Evolutionary conservation across 1,139 yeast genomes (phyloP).

Genomic region (Yamadazyma mexicana): DNA sequence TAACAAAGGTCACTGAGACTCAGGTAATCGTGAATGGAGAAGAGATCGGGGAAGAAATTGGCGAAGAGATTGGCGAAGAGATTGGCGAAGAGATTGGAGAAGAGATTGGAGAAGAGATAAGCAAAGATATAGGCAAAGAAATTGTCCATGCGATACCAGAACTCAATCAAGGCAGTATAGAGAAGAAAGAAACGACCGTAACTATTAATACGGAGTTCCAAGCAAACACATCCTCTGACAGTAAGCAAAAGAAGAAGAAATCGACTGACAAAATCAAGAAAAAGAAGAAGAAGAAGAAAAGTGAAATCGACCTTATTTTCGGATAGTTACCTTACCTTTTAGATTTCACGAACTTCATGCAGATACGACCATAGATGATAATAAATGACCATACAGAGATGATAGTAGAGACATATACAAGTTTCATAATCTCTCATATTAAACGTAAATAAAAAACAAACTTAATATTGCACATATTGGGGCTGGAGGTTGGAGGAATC

Average conservation of each 20-base stretch:
- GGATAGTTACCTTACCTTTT: too few relatives aligned
- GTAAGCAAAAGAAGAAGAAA: constrained; percentile 6
- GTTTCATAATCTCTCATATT: constrained; percentile 2
- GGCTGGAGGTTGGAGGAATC: constrained; percentile 14
- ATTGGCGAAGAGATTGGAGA: constrained; percentile 21
- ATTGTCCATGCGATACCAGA: neutral
- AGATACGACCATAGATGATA: neutral
- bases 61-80: constrained; percentile 7
- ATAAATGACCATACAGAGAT: neutral
- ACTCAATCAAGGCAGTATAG: neutral
- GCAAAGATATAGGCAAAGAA: neutral
- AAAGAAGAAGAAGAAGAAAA: constrained; percentile 32
- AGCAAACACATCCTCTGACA: too few relatives aligned
- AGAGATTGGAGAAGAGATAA: constrained; percentile 14
- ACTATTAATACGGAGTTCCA: too few relatives aligned
- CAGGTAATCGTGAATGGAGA: too few relatives aligned
- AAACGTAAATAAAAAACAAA: constrained; percentile 3
- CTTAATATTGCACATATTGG: constrained; percentile 18
- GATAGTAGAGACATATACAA: neutral
- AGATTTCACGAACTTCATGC: neutral
- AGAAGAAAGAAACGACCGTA: constrained; percentile 5
- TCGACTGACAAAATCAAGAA: constrained; percentile 17
- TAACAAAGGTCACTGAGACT: too few relatives aligned
- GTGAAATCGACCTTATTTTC: constrained; percentile 62
- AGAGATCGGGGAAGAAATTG: constrained; percentile 11